Percentiles rank a stretch among this genome's conserved stretches.
phyloP scores from a whole-genome alignment of 495 filamentous ascomycete genomes.

The Cercophora samala region DNA sequence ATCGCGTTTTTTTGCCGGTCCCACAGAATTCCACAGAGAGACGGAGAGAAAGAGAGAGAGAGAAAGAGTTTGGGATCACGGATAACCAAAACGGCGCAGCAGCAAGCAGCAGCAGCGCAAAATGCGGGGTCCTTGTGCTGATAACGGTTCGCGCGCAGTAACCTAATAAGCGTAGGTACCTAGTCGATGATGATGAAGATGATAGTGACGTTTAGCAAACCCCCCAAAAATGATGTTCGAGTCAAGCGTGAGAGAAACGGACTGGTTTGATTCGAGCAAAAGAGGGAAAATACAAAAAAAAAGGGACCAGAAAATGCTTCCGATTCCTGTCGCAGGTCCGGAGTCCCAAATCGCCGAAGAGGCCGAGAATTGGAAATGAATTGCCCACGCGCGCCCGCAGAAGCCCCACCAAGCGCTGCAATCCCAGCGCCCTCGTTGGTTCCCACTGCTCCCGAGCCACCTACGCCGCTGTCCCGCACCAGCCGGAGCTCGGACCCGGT shows the following conservation, averaged over 20 bases:
- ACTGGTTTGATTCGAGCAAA: neutral
- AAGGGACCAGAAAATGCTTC: neutral
- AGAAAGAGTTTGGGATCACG: no score
- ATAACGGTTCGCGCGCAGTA: no score
- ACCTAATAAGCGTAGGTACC: no score
- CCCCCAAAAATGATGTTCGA: no score
- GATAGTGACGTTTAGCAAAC: no score
- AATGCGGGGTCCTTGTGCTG: no score
- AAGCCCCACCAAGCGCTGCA: neutral
- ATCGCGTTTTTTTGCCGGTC: no score
- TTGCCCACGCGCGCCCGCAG: neutral
- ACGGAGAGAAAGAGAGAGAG: no score
- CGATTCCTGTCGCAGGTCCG: neutral
- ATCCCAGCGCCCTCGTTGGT: slow-evolving; percentile 3
- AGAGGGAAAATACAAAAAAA: neutral
- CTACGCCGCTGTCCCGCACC: slow-evolving; percentile 6
- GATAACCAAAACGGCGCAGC: no score
- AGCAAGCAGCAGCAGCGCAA: no score
- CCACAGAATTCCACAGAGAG: no score
- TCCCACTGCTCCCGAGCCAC: neutral
- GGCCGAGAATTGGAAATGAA: neutral
- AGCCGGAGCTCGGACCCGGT: slow-evolving; percentile 2
- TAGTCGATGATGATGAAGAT: no score
- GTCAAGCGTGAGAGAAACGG: neutral
- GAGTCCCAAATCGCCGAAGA: neutral